Base-by-base conservation (phyloP, 23 red algal species). In the Gracilariopsis chorda region DNA sequence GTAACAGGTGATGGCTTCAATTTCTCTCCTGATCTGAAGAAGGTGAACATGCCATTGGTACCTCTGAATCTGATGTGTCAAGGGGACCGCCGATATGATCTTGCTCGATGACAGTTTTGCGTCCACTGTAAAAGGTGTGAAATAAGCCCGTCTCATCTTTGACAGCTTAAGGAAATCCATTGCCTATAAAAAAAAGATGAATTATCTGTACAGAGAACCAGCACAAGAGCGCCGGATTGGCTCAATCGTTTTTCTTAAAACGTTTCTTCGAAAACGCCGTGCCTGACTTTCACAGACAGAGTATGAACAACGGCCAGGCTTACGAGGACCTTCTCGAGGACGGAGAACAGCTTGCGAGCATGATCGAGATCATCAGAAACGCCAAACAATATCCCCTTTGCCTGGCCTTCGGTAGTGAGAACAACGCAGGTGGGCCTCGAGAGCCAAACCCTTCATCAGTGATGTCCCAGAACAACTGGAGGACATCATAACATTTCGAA, bases 1-100 rank as follows among this genome's bases (percentile, higher is more conserved):
- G 92, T 94, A 52, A 98, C 95, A 6, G 95, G 95, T 12, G 95
- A 98, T 77, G 95, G 95, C 40, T 91, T 98, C 48, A 98, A 98
- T 81, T 91, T 94, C 60, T 92, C 95, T 13, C 95, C 95, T 35
- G 95, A 91, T 23, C 73, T 98, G 25, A 94, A 98, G 69, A 94
- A 89, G 83, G 95, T 91, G 8, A 88, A 98, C 78, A 98, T 34
- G 83, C 95, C 11, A 98, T 98, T 91, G 95, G 95, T 57, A 93
- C 87, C 35, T 61, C 92, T 25, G 95, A 91, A 14, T 94, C 95
- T 19, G 92, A 85, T 70, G 95, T 98, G 24, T 86, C 4, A 98
- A 98, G 78, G 95, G 84, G 44, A 91, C 95, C 10, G 91, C 95
- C 21, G 92, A 98, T 32, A 98, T 98, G 86, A 92, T 98, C 16